Conservation (phyloP, 2,329 filamentous ascomycete species). For the Leptosphaerulina australis region DNA sequence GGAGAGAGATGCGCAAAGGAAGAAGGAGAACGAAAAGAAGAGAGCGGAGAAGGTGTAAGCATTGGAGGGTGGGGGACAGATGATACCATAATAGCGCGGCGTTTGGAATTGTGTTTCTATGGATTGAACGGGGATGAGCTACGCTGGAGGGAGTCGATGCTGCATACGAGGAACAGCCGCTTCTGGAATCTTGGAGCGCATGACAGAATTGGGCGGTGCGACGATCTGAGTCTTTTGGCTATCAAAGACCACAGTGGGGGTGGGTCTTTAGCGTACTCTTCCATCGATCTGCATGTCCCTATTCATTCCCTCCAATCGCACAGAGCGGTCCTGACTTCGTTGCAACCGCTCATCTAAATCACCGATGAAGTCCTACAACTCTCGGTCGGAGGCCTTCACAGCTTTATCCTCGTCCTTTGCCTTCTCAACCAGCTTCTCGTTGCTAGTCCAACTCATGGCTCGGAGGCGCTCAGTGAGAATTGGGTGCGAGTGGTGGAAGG, state of each 20-base stretch:
- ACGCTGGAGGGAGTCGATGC: not conserved
- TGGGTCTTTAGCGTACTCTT: not conserved
- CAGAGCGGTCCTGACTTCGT: not conserved
- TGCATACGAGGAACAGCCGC: not conserved
- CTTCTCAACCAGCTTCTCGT: conserved; percentile 60
- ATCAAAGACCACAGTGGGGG: not conserved
- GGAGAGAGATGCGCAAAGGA: conserved; percentile 56
- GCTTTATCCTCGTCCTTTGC: conserved; percentile 62
- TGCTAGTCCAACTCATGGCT: conserved; percentile 84
- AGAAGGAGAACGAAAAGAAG: conserved; percentile 44
- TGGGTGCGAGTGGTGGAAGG: conserved; percentile 97
- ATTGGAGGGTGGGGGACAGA: conserved; percentile 2
- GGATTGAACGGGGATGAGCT: not conserved
- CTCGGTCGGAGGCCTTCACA: conserved; percentile 74
- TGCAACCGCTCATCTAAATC: not conserved
- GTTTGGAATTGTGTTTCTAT: conserved; percentile 5
- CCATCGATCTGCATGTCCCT: not conserved
- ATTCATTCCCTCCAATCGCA: not conserved
- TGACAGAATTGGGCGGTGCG: not conserved
- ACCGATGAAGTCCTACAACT: conserved; percentile 62
- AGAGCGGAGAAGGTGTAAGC: conserved; percentile 27
- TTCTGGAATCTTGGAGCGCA: not conserved
- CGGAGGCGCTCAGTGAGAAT: conserved; percentile 92
- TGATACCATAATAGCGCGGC: conserved; percentile 15
- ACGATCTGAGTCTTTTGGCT: not conserved